These are phyloP conservation scores for Nephromyces sp. DNA, from an alignment of 169 alveolate genomes.

Conservation along the genomic window DNA sequence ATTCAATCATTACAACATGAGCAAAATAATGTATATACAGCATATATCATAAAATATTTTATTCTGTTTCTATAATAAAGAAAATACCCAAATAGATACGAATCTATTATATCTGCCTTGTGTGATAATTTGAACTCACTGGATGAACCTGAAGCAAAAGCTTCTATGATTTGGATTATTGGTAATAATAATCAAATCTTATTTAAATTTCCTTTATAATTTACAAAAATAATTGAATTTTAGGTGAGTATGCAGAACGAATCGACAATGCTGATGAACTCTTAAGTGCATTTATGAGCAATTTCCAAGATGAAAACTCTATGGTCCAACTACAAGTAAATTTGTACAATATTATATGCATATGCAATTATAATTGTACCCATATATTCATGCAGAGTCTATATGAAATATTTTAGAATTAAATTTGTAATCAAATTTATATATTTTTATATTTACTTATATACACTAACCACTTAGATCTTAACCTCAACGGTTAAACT, in stretches of 20 bases:
- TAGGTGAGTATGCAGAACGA: slow-evolving; percentile 82
- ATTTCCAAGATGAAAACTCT: slow-evolving; percentile 26
- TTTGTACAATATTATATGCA: background rate
- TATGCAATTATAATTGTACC: no score
- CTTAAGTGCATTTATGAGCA: slow-evolving; percentile 26
- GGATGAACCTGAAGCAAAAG: slow-evolving; percentile 91
- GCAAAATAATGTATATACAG: background rate
- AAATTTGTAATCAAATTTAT: background rate
- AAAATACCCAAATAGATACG: slow-evolving; percentile 32
- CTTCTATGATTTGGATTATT: slow-evolving; percentile 94
- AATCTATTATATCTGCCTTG: slow-evolving; percentile 47
- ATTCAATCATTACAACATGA: no score
- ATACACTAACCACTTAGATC: background rate
- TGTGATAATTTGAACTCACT: slow-evolving; percentile 83
- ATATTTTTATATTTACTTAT: background rate
- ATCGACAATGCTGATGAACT: slow-evolving; percentile 74
- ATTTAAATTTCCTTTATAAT: background rate
- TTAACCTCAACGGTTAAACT: slow-evolving; percentile 30
- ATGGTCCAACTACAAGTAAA: slow-evolving; percentile 27
- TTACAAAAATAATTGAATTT: background rate
- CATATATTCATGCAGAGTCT: no score
- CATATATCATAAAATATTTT: background rate
- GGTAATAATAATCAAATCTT: slow-evolving; percentile 36
- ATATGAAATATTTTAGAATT: background rate
- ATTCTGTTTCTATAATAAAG: background rate